Evolutionary conservation across 495 filamentous ascomycete species (phyloP).

Genomic region (Venustampulla echinocandica): DNA sequence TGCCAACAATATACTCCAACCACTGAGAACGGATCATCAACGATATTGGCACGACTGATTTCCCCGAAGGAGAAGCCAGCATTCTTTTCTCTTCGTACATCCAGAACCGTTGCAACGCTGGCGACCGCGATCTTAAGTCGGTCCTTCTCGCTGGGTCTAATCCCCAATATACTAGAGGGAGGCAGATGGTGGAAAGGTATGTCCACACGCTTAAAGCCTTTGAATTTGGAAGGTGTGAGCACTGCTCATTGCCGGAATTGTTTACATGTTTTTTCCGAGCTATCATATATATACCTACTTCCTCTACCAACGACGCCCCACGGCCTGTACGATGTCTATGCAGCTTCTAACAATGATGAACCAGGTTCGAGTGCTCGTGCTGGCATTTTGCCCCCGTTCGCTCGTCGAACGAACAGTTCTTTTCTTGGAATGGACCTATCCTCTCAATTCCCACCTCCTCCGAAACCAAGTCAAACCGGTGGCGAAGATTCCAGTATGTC

Average conservation of each 20-base stretch:
- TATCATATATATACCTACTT: background rate
- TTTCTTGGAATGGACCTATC: slow-evolving; percentile 11
- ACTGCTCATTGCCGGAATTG: background rate
- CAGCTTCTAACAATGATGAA: slow-evolving; percentile 8
- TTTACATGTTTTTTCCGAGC: background rate
- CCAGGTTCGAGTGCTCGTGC: slow-evolving; percentile 2
- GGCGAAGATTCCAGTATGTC: slow-evolving; percentile 5
- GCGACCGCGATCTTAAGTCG: slow-evolving; percentile 10
- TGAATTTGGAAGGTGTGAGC: background rate
- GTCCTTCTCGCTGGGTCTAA: slow-evolving; percentile 8
- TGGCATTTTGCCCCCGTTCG: slow-evolving; percentile 1
- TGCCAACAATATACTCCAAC: background rate
- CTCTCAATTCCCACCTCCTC: slow-evolving; percentile 9
- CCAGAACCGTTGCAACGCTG: slow-evolving; percentile 14
- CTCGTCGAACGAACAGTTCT: background rate
- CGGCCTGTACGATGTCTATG: background rate
- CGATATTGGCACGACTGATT: background rate
- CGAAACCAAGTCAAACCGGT: background rate
- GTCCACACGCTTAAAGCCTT: background rate
- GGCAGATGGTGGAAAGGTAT: slow-evolving; percentile 12
- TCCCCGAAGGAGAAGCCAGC: background rate
- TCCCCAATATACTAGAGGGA: slow-evolving; percentile 2
- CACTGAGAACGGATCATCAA: background rate
- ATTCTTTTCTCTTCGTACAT: background rate
- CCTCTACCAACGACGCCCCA: background rate